Percentiles rank a stretch among this genome's conserved stretches.
Conservation (phyloP, 768 basidiomycete genomes). For the Leccinum barrowsii region DNA sequence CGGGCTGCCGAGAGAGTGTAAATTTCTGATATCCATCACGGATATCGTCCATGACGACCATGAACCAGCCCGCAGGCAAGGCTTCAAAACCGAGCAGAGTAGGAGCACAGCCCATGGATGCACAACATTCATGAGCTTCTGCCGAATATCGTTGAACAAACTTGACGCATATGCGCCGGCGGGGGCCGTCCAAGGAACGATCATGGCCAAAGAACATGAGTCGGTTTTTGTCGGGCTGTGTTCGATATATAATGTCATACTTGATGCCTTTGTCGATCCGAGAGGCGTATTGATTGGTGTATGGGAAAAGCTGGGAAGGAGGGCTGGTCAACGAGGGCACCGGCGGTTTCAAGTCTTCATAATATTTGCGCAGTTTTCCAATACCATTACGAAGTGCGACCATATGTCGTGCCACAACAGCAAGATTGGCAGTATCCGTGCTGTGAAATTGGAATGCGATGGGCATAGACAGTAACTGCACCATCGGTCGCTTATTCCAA, state of each 20-base stretch:
- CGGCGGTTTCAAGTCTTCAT: constrained; percentile 2
- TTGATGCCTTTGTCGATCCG: constrained; percentile 1
- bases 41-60: constrained; percentile 32
- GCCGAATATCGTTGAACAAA: constrained; percentile 23
- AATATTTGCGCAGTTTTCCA: constrained; percentile 19
- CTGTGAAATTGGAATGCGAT: constrained; percentile 21
- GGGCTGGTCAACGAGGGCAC: background rate
- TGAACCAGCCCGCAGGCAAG: constrained; percentile 28
- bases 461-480: background rate
- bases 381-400: background rate
- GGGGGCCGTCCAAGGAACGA: background rate
- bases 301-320: background rate
- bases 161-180: constrained; percentile 13
- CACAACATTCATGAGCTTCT: constrained; percentile 26
- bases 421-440: background rate
- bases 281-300: constrained; percentile 6
- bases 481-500: constrained; percentile 19
- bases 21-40: too few species aligned
- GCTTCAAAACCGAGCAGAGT: constrained; percentile 21
- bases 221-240: background rate
- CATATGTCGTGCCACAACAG: background rate
- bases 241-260: constrained; percentile 16
- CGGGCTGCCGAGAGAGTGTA: background rate
- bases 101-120: constrained; percentile 24
- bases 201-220: constrained; percentile 10